Conservation (phyloP, 352 stramenopile species). For the Phytophthora europaea region DNA sequence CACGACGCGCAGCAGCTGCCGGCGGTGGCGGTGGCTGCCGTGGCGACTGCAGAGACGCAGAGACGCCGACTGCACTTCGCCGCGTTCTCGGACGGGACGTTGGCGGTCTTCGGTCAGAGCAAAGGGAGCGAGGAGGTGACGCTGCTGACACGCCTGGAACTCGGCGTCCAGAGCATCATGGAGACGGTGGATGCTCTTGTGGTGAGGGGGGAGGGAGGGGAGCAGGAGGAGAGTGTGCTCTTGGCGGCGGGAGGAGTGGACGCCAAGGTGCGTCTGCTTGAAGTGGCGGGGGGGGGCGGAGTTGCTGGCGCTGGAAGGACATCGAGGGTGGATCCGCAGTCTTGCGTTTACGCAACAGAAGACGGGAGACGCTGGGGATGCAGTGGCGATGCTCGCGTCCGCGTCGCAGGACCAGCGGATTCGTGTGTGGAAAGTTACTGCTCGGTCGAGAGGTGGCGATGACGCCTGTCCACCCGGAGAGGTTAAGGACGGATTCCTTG, state of each 20-base stretch:
- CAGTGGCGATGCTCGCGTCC: conserved; percentile 56
- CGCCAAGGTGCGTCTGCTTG: conserved; percentile 71
- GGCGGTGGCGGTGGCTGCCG: conserved; percentile 50
- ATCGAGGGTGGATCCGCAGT: conserved; percentile 77
- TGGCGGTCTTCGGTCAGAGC: neutral
- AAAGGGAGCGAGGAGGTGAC: conserved; percentile 2
- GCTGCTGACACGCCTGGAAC: conserved; percentile 30
- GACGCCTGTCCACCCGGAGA: conserved; percentile 4
- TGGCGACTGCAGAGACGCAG: conserved; percentile 42
- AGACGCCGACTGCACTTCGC: conserved; percentile 48
- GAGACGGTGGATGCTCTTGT: conserved; percentile 50
- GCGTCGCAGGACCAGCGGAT: conserved; percentile 79
- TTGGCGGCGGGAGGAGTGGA: conserved; percentile 78
- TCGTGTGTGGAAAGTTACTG: conserved; percentile 71
- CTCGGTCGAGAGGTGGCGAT: conserved; percentile 2
- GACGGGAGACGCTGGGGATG: neutral
- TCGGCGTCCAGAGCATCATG: conserved; percentile 65
- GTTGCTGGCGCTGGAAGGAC: conserved; percentile 63
- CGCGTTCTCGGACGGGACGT: conserved; percentile 57
- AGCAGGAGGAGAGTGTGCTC: conserved; percentile 44
- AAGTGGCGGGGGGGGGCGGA: conserved; percentile 36
- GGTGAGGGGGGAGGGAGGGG: conserved; percentile 4
- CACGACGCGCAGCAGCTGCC: conserved; percentile 18
- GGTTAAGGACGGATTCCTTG: conserved; percentile 47
- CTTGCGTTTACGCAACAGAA: conserved; percentile 55